Evolutionary conservation across 2,329 filamentous ascomycete genomes (phyloP).

Genomic region (Colletotrichum aenigma): DNA sequence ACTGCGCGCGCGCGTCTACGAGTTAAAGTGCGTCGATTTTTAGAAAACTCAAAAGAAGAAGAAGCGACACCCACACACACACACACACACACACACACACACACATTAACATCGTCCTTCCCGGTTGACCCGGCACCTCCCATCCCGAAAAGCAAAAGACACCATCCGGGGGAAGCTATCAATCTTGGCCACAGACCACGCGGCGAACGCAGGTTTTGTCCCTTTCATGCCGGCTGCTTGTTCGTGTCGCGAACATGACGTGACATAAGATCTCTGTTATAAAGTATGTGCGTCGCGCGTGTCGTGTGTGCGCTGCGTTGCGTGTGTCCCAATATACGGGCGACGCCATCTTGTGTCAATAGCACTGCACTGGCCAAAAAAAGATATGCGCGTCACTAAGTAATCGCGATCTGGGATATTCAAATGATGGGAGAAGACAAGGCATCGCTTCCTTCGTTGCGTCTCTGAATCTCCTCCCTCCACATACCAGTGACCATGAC

Average conservation of each 20-base stretch:
- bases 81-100: neutral
- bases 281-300: too few species aligned
- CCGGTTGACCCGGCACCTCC: neutral
- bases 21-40: neutral
- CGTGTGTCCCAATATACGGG: too few species aligned
- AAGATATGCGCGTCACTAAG: too few species aligned
- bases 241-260: neutral
- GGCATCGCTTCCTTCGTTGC: too few species aligned
- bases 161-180: neutral
- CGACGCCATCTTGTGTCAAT: too few species aligned
- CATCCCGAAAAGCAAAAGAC: neutral
- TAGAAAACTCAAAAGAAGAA: neutral
- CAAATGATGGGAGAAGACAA: too few species aligned
- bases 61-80: neutral
- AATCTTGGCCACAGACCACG: neutral
- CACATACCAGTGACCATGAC: too few species aligned
- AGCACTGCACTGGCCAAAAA: too few species aligned
- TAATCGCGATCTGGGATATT: too few species aligned
- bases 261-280: too few species aligned
- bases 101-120: neutral
- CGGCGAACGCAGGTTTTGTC: neutral
- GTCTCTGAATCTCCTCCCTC: too few species aligned
- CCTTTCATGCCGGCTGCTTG: neutral
- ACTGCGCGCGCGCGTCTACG: neutral
- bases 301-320: too few species aligned